Evolutionary conservation across 2,329 filamentous ascomycete genomes (phyloP), one percentile per base, ranked within the genome.

Genomic region (Colletotrichum zoysiae): DNA sequence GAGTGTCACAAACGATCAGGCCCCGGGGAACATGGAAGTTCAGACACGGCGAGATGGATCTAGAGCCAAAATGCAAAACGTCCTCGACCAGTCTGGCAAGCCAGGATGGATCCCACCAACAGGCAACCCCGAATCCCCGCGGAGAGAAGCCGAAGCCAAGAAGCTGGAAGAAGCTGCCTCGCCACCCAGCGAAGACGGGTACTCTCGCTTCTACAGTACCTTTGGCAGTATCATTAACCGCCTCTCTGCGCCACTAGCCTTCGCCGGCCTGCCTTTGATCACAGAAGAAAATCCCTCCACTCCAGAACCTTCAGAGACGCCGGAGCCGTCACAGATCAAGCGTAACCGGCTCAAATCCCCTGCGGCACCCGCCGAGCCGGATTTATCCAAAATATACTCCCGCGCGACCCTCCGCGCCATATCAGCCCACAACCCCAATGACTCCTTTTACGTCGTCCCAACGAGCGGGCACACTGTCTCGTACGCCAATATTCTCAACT

Each of bases 371-470:
- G 74, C 84, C 1, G 91, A 93, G 23, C 93, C 94, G 0, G 95
- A 98, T 75, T 88, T 97, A 35, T 91, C 90, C 76, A 93, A 91
- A 72, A 89, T 97, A 40, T 97, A 97, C 80, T 97, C 95, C 51
- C 91, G 90, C 75, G 94, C 95, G 16, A 94, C 95, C 4, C 87
- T 98, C 65, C 89, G 92, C 63, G 94, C 95, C 0, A 87, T 97
- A 53, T 87, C 90, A 26, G 90, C 89, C 0, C 87, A 91, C 38
- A 86, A 87, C 20, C 84, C 88, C 20, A 89, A 87, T 70, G 93
- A 93, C 76, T 96, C 93, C 11, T 99, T 99, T 83, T 98, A 98
- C 79, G 93, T 98, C 1, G 96, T 99, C 1, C 96, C 95, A 5
- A 93, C 93, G 0, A 94, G 93, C 23, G 95, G 96, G 6, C 95